Evolutionary conservation across 352 stramenopile species (phyloP).

Genomic region (Phytopythium mirpurense): DNA sequence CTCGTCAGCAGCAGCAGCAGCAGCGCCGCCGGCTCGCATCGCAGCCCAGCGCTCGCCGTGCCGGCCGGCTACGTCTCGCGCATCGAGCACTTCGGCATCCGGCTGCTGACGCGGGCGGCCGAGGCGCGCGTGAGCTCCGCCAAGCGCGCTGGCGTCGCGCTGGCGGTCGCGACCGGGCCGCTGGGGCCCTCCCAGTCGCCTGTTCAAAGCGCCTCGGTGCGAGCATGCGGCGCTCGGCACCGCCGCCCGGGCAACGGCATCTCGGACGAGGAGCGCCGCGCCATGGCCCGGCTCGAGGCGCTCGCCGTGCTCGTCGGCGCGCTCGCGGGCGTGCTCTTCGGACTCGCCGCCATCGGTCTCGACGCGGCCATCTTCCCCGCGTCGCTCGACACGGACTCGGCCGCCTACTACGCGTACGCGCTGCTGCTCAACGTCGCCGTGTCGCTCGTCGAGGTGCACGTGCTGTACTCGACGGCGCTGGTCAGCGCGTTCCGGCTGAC

Average conservation of each 20-base stretch:
- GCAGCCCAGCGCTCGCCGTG: not conserved
- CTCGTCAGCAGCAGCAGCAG: not conserved
- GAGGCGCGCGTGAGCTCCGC: constrained; percentile 23
- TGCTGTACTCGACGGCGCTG: constrained; percentile 34
- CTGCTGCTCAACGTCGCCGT: constrained; percentile 39
- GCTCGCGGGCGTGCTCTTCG: constrained; percentile 23
- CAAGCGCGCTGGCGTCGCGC: constrained; percentile 8
- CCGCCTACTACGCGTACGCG: constrained; percentile 23
- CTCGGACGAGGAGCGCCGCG: constrained; percentile 13
- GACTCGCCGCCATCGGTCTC: constrained; percentile 31
- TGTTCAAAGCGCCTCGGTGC: not conserved
- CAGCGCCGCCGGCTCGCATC: not conserved
- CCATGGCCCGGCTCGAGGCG: constrained; percentile 28
- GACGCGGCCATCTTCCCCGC: constrained; percentile 17
- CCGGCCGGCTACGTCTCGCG: constrained; percentile 16
- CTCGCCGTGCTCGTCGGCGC: constrained; percentile 18
- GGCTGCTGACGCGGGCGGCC: constrained; percentile 32
- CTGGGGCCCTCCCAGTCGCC: not conserved
- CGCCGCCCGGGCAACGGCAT: constrained; percentile 13
- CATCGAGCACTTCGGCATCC: constrained; percentile 36
- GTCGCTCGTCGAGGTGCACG: constrained; percentile 40
- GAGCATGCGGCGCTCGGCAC: not conserved
- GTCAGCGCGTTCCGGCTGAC: constrained; percentile 38
- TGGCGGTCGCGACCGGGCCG: not conserved
- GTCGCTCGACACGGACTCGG: constrained; percentile 10